These are phyloP conservation scores for Dipodascopsis uninucleata DNA, from an alignment of 805 yeast genomes.

Conservation along the genomic window DNA sequence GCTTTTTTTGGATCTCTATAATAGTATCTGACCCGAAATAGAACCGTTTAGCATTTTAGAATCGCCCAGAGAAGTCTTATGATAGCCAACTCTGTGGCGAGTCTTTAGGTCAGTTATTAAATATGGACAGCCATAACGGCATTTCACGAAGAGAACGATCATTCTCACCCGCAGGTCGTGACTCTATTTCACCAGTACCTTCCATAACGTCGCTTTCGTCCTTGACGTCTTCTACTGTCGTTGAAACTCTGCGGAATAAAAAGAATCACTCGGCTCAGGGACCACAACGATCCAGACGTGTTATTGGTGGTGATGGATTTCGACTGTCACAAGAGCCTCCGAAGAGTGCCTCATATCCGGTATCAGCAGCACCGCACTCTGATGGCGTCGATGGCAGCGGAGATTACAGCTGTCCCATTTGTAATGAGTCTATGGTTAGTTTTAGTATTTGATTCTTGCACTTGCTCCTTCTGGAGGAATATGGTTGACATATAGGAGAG, in stretches of 20 bases:
- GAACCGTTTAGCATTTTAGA: too few species aligned
- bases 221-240: conserved; percentile 7
- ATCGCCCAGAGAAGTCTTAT: too few species aligned
- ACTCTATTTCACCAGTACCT: conserved; percentile 15
- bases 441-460: too few species aligned
- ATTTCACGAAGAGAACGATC: conserved; percentile 16
- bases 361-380: too few species aligned
- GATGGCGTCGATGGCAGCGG: neutral
- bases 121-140: too few species aligned
- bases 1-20: too few species aligned
- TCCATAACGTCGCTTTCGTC: conserved; percentile 18
- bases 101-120: too few species aligned
- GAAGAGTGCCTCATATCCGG: too few species aligned
- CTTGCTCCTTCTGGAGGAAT: too few species aligned
- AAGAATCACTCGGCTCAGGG: conserved; percentile 8
- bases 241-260: conserved; percentile 19
- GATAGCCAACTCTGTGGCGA: too few species aligned
- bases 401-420: conserved; percentile 58
- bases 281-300: conserved; percentile 14
- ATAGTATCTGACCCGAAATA: too few species aligned
- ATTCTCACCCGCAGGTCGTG: conserved; percentile 13
- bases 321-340: conserved; percentile 12
- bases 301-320: conserved; percentile 19
- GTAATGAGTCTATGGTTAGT: conserved; percentile 56
- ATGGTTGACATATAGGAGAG: too few species aligned